phyloP scores from a whole-genome alignment of 306 rosid species.

The Sechiopsis laciniata region DNA sequence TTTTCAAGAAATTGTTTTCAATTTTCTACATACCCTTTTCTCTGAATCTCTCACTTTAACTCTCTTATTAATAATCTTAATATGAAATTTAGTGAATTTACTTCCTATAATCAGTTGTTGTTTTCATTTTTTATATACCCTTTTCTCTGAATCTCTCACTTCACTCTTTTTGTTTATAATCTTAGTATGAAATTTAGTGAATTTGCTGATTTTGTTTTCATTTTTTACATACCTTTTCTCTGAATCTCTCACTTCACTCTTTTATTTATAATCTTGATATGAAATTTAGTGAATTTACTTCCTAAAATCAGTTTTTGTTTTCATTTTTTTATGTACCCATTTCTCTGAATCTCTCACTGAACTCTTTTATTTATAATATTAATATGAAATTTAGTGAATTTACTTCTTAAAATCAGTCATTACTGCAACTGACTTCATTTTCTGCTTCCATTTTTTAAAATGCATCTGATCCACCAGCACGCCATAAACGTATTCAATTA shows the following conservation, averaged over 20 bases:
- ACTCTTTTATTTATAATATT: background rate
- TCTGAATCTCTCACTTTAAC: background rate
- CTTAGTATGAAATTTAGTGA: too few relatives aligned
- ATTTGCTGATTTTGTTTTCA: too few relatives aligned
- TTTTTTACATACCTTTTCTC: too few relatives aligned
- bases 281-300: too few relatives aligned
- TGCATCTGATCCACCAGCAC: background rate
- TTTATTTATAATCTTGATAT: too few relatives aligned
- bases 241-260: too few relatives aligned
- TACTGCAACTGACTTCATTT: background rate
- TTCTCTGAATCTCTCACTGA: background rate
- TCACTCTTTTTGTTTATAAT: too few relatives aligned
- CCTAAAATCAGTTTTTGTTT: too few relatives aligned
- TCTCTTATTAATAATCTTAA: background rate
- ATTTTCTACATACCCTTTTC: background rate
- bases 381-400: constrained; percentile 9
- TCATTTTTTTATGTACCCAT: background rate
- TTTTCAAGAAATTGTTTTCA: constrained; percentile 9
- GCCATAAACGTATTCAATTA: background rate
- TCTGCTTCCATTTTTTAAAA: background rate
- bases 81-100: constrained; percentile 4
- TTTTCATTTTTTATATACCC: background rate
- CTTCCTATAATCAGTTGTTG: background rate
- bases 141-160: too few relatives aligned
- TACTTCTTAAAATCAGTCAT: background rate